These are phyloP conservation scores for Crithidia sp. DNA, from an alignment of 208 protist genomes.

Conservation along the genomic window DNA sequence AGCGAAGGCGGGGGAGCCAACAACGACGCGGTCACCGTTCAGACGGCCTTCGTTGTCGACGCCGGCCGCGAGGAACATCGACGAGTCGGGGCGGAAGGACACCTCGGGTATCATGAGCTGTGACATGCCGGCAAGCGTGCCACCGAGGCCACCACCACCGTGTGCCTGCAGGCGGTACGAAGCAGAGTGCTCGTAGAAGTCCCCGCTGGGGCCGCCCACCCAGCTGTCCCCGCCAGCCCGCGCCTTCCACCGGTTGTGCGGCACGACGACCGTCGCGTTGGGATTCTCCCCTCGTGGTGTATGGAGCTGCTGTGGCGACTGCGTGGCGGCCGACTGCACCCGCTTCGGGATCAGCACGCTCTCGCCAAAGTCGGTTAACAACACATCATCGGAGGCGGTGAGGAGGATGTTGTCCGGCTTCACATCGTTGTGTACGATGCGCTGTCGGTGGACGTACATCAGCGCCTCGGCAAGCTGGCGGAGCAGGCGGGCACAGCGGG, in stretches of 20 bases:
- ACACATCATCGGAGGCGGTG: constrained; percentile 62
- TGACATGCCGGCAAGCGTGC: constrained; percentile 10
- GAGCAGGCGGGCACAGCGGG: constrained; percentile 31
- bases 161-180: background rate
- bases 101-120: constrained; percentile 21
- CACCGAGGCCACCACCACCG: background rate
- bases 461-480: constrained; percentile 74
- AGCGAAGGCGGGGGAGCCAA: constrained; percentile 60
- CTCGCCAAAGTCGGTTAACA: constrained; percentile 86
- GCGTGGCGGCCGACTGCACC: background rate
- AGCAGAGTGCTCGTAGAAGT: constrained; percentile 17
- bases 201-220: background rate
- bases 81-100: constrained; percentile 43
- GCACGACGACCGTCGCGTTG: constrained; percentile 22
- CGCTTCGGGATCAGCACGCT: constrained; percentile 45
- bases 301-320: background rate
- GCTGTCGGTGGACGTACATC: constrained; percentile 66
- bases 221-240: constrained; percentile 25
- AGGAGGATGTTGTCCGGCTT: constrained; percentile 90
- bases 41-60: constrained; percentile 46
- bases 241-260: constrained; percentile 34
- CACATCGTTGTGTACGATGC: constrained; percentile 88
- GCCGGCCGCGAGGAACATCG: constrained; percentile 45
- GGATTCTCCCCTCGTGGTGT: constrained; percentile 6
- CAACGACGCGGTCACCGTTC: constrained; percentile 21